phyloP scores from a whole-genome alignment of 371 early-diverging fungal genomes.

The Rhizomucor pusillus region DNA sequence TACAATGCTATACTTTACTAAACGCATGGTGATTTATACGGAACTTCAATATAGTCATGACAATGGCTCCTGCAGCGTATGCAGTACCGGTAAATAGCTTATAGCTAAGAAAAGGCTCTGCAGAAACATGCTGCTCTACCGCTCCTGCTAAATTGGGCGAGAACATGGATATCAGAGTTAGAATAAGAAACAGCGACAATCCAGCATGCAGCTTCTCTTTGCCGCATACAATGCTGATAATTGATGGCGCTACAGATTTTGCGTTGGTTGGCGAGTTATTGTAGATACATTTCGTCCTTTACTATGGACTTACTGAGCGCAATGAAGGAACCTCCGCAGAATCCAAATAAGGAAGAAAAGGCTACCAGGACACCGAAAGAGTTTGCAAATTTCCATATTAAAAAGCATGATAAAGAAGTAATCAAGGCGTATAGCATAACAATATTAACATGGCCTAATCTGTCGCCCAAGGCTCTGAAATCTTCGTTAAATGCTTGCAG shows the following conservation, averaged over 20 bases:
- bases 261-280: slow-evolving; percentile 1
- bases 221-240: slow-evolving; percentile 21
- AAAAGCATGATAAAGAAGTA: slow-evolving; percentile 2
- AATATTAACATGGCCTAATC: slow-evolving; percentile 12
- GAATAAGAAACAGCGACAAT: slow-evolving; percentile 22
- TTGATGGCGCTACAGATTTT: slow-evolving; percentile 12
- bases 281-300: not conserved
- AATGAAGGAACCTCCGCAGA: slow-evolving; percentile 18
- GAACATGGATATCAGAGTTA: slow-evolving; percentile 20
- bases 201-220: slow-evolving; percentile 26
- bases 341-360: slow-evolving; percentile 19
- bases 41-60: slow-evolving; percentile 26
- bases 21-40: slow-evolving; percentile 2
- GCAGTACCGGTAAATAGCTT: slow-evolving; percentile 37
- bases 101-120: slow-evolving; percentile 26
- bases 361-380: slow-evolving; percentile 14
- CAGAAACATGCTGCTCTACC: slow-evolving; percentile 17
- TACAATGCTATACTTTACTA: no score
- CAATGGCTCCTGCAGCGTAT: slow-evolving; percentile 23
- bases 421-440: slow-evolving; percentile 3
- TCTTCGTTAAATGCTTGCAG: not conserved
- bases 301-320: slow-evolving; percentile 11
- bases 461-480: slow-evolving; percentile 10
- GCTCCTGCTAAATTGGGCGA: slow-evolving; percentile 32
- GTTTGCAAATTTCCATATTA: slow-evolving; percentile 18